phyloP scores from a whole-genome alignment of 805 yeast genomes.

The Wickerhamomyces queroliae region DNA sequence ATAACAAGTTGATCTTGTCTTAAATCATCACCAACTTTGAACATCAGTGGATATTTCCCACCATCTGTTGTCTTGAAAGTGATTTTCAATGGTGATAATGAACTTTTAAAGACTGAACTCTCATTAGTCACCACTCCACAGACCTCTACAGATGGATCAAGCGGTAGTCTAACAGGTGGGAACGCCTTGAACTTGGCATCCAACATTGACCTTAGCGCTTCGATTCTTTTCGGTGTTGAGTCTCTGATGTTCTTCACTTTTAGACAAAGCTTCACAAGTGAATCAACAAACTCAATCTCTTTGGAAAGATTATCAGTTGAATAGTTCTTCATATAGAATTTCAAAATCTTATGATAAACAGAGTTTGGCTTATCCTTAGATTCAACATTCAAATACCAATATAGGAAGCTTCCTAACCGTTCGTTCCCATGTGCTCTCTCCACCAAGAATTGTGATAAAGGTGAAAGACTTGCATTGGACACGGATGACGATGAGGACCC shows the following conservation, averaged over 20 bases:
- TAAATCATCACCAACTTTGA: slow-evolving; percentile 90
- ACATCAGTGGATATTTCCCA: slow-evolving; percentile 70
- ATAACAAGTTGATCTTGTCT: slow-evolving; percentile 97
- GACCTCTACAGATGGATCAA: slow-evolving; percentile 73
- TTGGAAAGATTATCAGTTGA: slow-evolving; percentile 30
- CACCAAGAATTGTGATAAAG: slow-evolving; percentile 70
- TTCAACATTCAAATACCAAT: slow-evolving; percentile 91
- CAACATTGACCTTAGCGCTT: slow-evolving; percentile 46
- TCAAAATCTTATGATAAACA: slow-evolving; percentile 39
- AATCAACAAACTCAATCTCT: slow-evolving; percentile 67
- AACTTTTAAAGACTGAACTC: slow-evolving; percentile 84
- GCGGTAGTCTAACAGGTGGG: slow-evolving; percentile 64
- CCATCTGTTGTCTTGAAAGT: slow-evolving; percentile 58
- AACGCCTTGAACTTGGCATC: slow-evolving; percentile 36
- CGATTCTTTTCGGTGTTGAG: slow-evolving; percentile 70
- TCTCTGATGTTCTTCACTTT: slow-evolving; percentile 64
- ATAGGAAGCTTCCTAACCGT: slow-evolving; percentile 72
- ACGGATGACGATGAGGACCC: slow-evolving; percentile 21
- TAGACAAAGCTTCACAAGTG: slow-evolving; percentile 59
- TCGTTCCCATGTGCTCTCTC: slow-evolving; percentile 62
- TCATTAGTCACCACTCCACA: slow-evolving; percentile 76
- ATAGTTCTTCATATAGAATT: slow-evolving; percentile 36
- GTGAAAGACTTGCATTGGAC: slow-evolving; percentile 34
- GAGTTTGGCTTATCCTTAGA: slow-evolving; percentile 56
- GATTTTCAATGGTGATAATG: slow-evolving; percentile 82